phyloP scores from a whole-genome alignment of 495 filamentous ascomycete species.

The Hyaloscypha bicolor region DNA sequence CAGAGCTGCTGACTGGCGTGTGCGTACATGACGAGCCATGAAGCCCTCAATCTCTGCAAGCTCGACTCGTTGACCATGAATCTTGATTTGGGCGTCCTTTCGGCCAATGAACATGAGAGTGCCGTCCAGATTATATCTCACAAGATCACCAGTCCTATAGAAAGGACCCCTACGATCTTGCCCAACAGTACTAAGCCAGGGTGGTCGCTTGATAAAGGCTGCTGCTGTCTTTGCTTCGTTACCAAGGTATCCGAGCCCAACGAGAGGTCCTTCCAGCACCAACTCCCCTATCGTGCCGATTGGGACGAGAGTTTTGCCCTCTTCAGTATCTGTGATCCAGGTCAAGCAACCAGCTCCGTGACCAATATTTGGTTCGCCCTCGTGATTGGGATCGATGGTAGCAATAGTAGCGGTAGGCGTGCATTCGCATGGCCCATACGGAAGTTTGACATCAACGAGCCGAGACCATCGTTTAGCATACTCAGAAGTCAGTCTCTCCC shows the following conservation, averaged over 20 bases:
- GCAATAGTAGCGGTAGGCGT: too few species aligned
- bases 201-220: neutral
- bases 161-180: neutral
- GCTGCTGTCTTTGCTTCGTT: neutral
- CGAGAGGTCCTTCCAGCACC: neutral
- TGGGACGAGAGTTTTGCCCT: neutral
- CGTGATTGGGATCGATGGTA: too few species aligned
- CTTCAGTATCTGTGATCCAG: neutral
- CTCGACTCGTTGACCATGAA: neutral
- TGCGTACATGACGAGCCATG: neutral
- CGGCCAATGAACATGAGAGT: neutral
- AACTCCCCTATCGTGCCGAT: neutral
- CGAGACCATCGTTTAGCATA: too few species aligned
- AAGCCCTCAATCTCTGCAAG: neutral
- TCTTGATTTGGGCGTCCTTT: neutral
- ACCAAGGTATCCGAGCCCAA: neutral
- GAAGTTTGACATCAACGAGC: too few species aligned
- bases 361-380: too few species aligned
- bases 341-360: too few species aligned
- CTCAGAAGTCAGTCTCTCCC: too few species aligned
- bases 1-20: too few species aligned
- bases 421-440: neutral
- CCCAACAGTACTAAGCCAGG: neutral
- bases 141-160: neutral
- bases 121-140: slow-evolving; percentile 18